Evolutionary conservation across 495 filamentous ascomycete species (phyloP), one percentile per base, ranked within the genome.

Genomic region (Endocarpon pusillum): DNA sequence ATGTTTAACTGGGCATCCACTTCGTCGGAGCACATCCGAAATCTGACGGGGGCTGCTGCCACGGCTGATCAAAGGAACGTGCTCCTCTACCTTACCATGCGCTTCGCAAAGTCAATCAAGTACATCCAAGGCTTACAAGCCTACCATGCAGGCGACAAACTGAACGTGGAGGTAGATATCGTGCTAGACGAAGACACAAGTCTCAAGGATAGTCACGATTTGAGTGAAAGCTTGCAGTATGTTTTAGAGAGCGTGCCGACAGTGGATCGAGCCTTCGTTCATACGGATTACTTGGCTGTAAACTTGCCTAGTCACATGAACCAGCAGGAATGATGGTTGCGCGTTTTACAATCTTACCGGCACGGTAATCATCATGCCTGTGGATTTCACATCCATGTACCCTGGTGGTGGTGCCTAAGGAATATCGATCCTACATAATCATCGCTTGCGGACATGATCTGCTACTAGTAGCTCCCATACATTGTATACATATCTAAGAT

Each of bases 81-180:
- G 14, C 57, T 94, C 5, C 62, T 94, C 0, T 94, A 94, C 55
- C 65, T 91, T 38, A 86, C 83, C 1, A 93, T 94, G 84, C 73
- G 86, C 1, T 94, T 94, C 46, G 86, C 85, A 15, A 81, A 78
- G 33, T 77, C 78, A 3, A 86, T 94, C 39, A 74, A 73, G 43
- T 78, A 84, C 44, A 89, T 94, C 24, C 85, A 92, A 46, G 78
- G 82, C 16, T 49, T 93, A 12, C 73, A 87, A 36, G 85, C 84
- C 0, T 94, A 94, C 47, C 83, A 93, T 45, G 69, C 77, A 0
- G 86, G 86, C 5, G 85, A 94, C 42, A 80, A 86, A 53, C 63
- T 94, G 11, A 91, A 82, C 41, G 81, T 91, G 2, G 86, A 91
- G 46, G 71, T 78, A 7, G 75, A 80, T 46, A 70, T 93, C 19